Base-by-base conservation (phyloP, 768 basidiomycete genomes). In the Psilocybe cyanescens region DNA sequence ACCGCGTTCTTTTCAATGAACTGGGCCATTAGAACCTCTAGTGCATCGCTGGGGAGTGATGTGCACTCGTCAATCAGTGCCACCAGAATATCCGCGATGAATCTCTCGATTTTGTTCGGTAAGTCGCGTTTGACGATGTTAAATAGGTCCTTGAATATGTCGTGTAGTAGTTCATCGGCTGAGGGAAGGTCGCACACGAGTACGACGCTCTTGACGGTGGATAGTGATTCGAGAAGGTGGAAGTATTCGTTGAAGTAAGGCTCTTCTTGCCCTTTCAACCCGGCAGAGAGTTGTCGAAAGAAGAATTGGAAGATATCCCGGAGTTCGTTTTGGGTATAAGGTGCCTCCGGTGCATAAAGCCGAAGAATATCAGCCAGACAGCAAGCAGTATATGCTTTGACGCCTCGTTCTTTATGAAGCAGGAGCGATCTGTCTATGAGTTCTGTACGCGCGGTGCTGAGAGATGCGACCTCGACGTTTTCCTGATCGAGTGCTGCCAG, bases 301-400 rank as follows among this genome's bases (percentile, higher is more conserved):
- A 99, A 94, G 82, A 99, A 99, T 68, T 95, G 88, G 76, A 99
- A 99, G 72, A 99, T 96, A 74, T 97, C 95, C 79, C 92, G 83
- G 37, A 99, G 86, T 73, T 98, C 93, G 51, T 83, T 76, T 53
- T 90, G 88, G 12, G 90, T 96, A 72, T 97, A 99, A 11, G 97
- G 97, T 24, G 97, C 96, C 74, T 99, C 95, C 1, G 97, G 97
- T 1, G 97, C 97, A 73, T 94, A 98, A 41, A 99, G 84, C 46
- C 95, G 79, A 61, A 99, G 87, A 57, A 99, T 82, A 73, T 99
- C 96, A 1, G 95, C 95, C 39, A 99, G 83, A 76, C 95, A 99
- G 75, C 94, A 97, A 0, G 95, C 95, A 3, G 91, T 86, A 68
- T 92, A 96, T 0, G 96, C 96, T 75, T 97, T 99, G 65, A 99